phyloP scores from a whole-genome alignment of 768 basidiomycete genomes.

The Obba rivulosa region DNA sequence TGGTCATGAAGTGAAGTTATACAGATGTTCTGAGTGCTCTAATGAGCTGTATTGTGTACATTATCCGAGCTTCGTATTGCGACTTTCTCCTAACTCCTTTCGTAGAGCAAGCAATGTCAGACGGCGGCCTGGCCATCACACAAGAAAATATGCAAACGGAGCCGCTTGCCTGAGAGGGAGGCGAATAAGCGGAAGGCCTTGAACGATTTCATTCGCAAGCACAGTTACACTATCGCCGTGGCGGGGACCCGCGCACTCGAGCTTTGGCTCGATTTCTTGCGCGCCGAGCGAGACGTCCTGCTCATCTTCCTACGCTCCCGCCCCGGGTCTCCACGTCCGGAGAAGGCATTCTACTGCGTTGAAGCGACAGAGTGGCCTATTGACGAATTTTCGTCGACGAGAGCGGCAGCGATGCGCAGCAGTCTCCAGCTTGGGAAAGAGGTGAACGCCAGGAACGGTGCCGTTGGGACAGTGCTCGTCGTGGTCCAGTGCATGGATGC shows the following conservation, averaged over 20 bases:
- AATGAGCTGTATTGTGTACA: not conserved
- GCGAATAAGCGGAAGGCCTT: not conserved
- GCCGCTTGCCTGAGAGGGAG: not conserved
- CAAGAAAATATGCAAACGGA: not conserved
- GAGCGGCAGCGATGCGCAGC: not conserved
- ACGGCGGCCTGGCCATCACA: not conserved
- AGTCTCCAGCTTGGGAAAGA: not conserved
- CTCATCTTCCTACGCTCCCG: not conserved
- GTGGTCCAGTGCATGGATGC: not conserved
- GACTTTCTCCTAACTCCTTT: not conserved
- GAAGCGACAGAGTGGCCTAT: not conserved
- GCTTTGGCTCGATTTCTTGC: not conserved
- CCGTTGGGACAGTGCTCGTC: not conserved
- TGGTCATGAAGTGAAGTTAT: not conserved
- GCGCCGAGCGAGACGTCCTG: not conserved
- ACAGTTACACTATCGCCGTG: not conserved
- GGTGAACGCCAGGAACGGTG: not conserved
- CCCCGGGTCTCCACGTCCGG: not conserved
- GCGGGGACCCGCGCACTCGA: not conserved
- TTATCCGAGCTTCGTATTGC: not conserved
- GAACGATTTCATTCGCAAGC: not conserved
- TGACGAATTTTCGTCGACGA: not conserved
- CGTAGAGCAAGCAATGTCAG: conserved; percentile 2
- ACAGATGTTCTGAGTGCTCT: not conserved
- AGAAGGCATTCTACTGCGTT: not conserved